phyloP scores from a whole-genome alignment of 305 asterid species.

The Lippia alba region DNA sequence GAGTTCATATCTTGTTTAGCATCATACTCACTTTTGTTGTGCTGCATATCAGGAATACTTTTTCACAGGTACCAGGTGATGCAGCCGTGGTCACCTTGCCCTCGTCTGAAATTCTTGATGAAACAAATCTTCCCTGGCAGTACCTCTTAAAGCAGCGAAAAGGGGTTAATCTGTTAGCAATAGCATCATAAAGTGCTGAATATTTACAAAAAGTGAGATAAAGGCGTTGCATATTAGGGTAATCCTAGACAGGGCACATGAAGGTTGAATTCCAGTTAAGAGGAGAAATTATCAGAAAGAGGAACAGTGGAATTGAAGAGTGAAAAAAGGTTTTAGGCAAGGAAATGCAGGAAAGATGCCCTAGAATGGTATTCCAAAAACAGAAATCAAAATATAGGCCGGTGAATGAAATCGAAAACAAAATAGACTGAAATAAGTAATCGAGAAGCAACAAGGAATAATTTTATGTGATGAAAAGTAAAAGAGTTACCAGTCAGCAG shows the following conservation, averaged over 20 bases:
- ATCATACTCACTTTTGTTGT: constrained; percentile 26
- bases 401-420: too few species aligned
- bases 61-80: constrained; percentile 27
- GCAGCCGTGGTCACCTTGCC: constrained; percentile 36
- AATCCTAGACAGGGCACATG: constrained; percentile 13
- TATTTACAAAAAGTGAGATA: background rate
- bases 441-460: constrained; percentile 4
- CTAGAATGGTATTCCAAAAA: constrained; percentile 4
- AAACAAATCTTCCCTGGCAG: constrained; percentile 35
- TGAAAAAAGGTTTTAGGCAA: background rate
- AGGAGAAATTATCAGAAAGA: constrained; percentile 6
- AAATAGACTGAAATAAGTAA: too few species aligned
- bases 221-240: background rate
- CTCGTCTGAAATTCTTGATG: constrained; percentile 39
- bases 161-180: constrained; percentile 29
- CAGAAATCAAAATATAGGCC: constrained; percentile 4
- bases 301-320: background rate
- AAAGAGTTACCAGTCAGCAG: background rate
- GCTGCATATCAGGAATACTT: constrained; percentile 35
- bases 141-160: constrained; percentile 40
- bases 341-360: constrained; percentile 3
- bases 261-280: constrained; percentile 1
- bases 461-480: background rate
- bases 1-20: constrained; percentile 33
- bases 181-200: constrained; percentile 28